A percentile compares a stretch with the other conserved stretches of the same genome.
Evolutionary conservation across 768 basidiomycete genomes (phyloP).

Genomic region (Solioccasus polychromus): DNA sequence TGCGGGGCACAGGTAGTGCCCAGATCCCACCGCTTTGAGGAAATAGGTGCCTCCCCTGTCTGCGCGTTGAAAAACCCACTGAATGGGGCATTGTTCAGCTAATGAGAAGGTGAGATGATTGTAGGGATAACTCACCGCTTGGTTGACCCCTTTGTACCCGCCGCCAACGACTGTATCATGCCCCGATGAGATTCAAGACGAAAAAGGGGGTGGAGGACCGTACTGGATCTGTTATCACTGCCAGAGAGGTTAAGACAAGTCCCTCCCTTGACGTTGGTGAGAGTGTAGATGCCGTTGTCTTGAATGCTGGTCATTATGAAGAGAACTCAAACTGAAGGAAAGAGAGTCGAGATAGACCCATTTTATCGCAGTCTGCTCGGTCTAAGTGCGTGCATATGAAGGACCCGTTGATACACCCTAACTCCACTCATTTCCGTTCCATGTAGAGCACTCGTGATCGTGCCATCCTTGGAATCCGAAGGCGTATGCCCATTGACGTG

Average conservation of each 20-base stretch:
- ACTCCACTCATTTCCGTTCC: no score
- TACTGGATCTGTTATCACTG: constrained; percentile 45
- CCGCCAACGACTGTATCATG: no score
- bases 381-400: no score
- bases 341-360: not conserved
- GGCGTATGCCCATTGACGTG: constrained; percentile 8
- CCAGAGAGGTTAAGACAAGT: constrained; percentile 58
- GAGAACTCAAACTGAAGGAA: not conserved
- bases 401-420: no score
- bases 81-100: no score
- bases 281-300: constrained; percentile 39
- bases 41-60: no score
- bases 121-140: no score
- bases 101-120: no score
- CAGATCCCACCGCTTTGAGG: constrained; percentile 45
- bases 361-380: no score
- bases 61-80: no score
- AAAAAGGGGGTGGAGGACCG: constrained; percentile 9
- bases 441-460: no score
- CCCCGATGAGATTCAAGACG: not conserved
- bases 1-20: constrained; percentile 39
- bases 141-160: no score
- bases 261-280: constrained; percentile 50
- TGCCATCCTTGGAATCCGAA: not conserved
- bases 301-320: constrained; percentile 26